Evolutionary conservation across 1,284 basidiomycete genomes (phyloP), one percentile per base, ranked within the genome.

Genomic region (Puccinia novopanici): DNA sequence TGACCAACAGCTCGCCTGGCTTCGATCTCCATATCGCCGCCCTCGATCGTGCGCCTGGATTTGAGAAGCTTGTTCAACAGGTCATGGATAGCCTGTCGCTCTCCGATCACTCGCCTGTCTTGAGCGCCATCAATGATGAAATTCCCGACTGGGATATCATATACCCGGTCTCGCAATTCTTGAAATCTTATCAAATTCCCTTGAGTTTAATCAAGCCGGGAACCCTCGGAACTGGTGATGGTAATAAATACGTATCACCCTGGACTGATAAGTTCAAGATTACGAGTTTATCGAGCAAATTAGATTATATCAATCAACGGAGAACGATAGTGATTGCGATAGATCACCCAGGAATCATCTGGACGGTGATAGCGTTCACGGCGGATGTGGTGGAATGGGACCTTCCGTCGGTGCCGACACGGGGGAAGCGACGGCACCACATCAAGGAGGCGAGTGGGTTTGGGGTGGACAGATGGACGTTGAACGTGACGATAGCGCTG

Each of bases 311-410:
- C 19, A 88, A 89, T n/a, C 90, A 90, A 3, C 93, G 91, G 2
- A 88, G 94, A 78, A 89, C 88, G 71, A 85, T 98, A 72, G 91
- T 90, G 6, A 85, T 98, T 45, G 87, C 89, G 63, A 89, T 98
- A 63, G 87, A 90, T 63, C 95, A 98, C 87, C 92, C 93, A 1
- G 92, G 91, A 13, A 86, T 95, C 45, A 95, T 95, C 81, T 95
- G 94, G 94, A 92, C 92, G 4, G 94, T 93, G 0, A 89, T 99
- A 75, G 92, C 94, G 0, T 98, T 99, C 84, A 92, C 95, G 77
- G 95, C 94, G 0, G 92, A 97, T 82, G 93, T 99, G 9, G 86
- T 95, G 22, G 87, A 89, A 77, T 98, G 96, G 96, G 91, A 86
- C 81, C 83, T 87, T 4, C 85, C 86, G 24, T 81, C 81, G 80